phyloP scores from a whole-genome alignment of 1,284 basidiomycete genomes.

The Laetiporus sulphureus region DNA sequence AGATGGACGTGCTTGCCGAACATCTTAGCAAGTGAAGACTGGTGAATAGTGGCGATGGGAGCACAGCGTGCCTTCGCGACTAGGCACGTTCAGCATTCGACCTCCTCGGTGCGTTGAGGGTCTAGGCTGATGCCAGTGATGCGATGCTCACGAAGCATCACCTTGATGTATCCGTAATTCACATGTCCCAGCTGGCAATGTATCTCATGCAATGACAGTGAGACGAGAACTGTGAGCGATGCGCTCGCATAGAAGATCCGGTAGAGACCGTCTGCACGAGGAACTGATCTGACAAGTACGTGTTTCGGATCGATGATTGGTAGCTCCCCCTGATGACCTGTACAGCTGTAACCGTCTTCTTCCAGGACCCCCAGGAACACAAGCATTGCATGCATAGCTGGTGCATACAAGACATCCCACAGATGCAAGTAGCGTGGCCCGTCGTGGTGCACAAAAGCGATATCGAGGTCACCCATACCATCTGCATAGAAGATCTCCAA shows the following conservation, averaged over 20 bases:
- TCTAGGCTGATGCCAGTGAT: conserved; percentile 27
- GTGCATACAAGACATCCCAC: conserved; percentile 26
- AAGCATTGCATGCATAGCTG: conserved; percentile 26
- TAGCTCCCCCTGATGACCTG: not conserved
- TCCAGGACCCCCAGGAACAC: conserved; percentile 24
- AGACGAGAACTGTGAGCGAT: too few relatives aligned
- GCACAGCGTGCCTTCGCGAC: conserved; percentile 29
- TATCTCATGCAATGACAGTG: too few relatives aligned
- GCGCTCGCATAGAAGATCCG: too few relatives aligned
- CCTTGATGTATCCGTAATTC: conserved; percentile 1
- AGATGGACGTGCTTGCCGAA: conserved; percentile 29
- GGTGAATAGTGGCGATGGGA: conserved; percentile 23
- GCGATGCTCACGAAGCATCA: conserved; percentile 22
- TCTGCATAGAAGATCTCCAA: conserved; percentile 22
- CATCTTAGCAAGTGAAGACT: conserved; percentile 19
- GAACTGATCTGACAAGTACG: too few relatives aligned
- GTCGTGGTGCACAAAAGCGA: conserved; percentile 25
- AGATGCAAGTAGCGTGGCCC: conserved; percentile 17
- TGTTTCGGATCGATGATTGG: not conserved
- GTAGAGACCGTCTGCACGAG: too few relatives aligned
- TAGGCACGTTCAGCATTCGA: conserved; percentile 12
- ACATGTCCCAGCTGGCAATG: conserved; percentile 30
- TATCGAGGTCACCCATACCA: conserved; percentile 23
- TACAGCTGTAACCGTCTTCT: conserved; percentile 13
- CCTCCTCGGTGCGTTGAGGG: too few relatives aligned